Base-by-base conservation (phyloP, 768 basidiomycete genomes). In the Hericium rajendrae region DNA sequence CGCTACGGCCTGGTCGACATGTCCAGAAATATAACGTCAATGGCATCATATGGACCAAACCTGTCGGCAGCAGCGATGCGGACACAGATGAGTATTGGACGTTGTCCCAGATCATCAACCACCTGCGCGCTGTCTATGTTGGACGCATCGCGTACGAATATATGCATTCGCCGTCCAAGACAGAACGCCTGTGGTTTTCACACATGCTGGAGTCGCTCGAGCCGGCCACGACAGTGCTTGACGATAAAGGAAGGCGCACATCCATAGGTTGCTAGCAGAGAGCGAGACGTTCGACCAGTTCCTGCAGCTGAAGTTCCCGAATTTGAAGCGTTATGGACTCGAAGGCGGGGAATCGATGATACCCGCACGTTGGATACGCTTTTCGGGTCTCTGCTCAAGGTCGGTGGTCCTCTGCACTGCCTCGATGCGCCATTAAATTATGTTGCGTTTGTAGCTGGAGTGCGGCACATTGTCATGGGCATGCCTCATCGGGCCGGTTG, bases 321-420 rank as follows among this genome's bases (percentile, higher is more conserved):
- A 91, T 70, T 64, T 90, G 68, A 90, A 89, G 70, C 79, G 88
- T 65, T 91, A 91, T 69, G 92, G 90, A 0, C 76, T 94, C 39
- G 93, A 97, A 70, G 94, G 94, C 2, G 94, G 88, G 1, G 94
- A 95, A 72, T 91, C 90, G 2, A 94, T 95, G 93, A 71, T 97
- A 24, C 88, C 91, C 4, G 93, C n/a, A n/a, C 91, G 1, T 73
- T 95, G 2, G 90, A 94, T 59, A 74, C 81, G 0, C 69, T 97
- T 16, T 97, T 63, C 72, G 76, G 0, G 74, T 79, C 2, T 85
- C 91, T 8, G 78, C 88, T 2, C 70, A 73, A 63, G 79, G 85
- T 84, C 53, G 20, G 64, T 66, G 4, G 48, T 12, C 9, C 39
- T 12, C 38, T 6, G 4, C 22, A n/a, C 38, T 58, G n/a, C 59